Evolutionary conservation across 352 stramenopile species (phyloP), one percentile per base, ranked within the genome.

Genomic region (Phytopythium oedochilum): DNA sequence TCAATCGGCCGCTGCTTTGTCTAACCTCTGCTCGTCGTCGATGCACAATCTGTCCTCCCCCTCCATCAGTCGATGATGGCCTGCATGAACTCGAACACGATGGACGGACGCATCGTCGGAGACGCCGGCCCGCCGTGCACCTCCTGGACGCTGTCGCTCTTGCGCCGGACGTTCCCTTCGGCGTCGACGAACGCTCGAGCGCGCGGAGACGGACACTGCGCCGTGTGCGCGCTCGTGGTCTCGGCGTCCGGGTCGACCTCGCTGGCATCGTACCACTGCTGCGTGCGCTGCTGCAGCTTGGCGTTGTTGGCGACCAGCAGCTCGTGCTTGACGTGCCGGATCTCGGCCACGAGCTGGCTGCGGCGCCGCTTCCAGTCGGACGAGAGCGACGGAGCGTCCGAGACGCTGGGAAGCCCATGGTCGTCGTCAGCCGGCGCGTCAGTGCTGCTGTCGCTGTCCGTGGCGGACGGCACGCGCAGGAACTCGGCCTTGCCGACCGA

Each of bases 81-180:
- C 18, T 72, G 69, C 20, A 73, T 28, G n/a, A 78, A 72, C 50
- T 70, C 62, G 20, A 64, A 44, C 18, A 74, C 56, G 17, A 64
- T 31, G 23, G 68, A 70, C 29, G 59, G 61, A 28, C 61, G 61
- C 29, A 46, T 55, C 25, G 17, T 35, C 12, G 49, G 26, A 8
- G 34, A 34, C 14, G 51, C 48, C 9, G 46, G 38, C 2, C 20
- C 50, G 29, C n/a, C 32, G 9, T 34, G 18, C 2, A 32, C 22
- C 2, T 23, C n/a, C 11, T 23, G 18, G 1, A 10, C 5, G 26
- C 28, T 15, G 14, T 23, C 36, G 38, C 42, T 59, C 46, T 74
- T 75, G 29, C 67, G 63, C 3, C 70, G 59, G 2, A 76, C 29
- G 46, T 79, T 79, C 14, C 67, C 66, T 8, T 78, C 60, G 2